Base-by-base conservation (phyloP, 2,329 filamentous ascomycete species). In the Ramularia endophylla region DNA sequence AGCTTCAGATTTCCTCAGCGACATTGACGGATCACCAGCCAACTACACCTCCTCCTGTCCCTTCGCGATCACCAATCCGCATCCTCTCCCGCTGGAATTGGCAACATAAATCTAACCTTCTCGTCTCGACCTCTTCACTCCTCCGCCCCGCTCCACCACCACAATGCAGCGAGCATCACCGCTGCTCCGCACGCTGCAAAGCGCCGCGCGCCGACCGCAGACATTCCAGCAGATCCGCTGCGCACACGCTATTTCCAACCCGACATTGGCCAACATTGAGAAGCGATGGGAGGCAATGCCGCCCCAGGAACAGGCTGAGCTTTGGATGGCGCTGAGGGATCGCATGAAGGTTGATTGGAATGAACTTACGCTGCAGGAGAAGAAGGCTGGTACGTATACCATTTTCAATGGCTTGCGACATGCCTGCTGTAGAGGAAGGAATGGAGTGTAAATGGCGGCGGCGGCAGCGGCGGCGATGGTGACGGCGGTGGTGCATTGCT, bases 211-310 rank as follows among this genome's bases (percentile, higher is more conserved):
- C 39, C 45, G 45, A 39, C 45, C 37, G 39, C 46, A 45, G 29
- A 41, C 43, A 9, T 40, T 41, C 22, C 46, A 48, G 43, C 49
- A 52, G 44, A 67, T 66, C 50, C 73, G 76, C 60, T 80, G 84
- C 59, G 85, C 85, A 25, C 88, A 95, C 69, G 89, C 90, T 66
- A 94, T 98, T 72, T 94, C 89, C 64, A 97, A 95, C 76, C 92
- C 94, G 58, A 95, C 87, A 45, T 80, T 98, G 63, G 86, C 87
- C 70, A 88, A 94, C 73, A 97, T 98, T 65, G 92, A 98, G 82
- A 95, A 95, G 83, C 80, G 92, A 75, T 98, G 92, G 92, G 92
- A 98, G 76, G 80, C 75, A 52, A 89, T 97, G 86, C 89, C 90
- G 46, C 87, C 92, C 53, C 88, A 95, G 77, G 92, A 98, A 80